Conservation (phyloP, 1,284 basidiomycete genomes). For the Fomes fomentarius region DNA sequence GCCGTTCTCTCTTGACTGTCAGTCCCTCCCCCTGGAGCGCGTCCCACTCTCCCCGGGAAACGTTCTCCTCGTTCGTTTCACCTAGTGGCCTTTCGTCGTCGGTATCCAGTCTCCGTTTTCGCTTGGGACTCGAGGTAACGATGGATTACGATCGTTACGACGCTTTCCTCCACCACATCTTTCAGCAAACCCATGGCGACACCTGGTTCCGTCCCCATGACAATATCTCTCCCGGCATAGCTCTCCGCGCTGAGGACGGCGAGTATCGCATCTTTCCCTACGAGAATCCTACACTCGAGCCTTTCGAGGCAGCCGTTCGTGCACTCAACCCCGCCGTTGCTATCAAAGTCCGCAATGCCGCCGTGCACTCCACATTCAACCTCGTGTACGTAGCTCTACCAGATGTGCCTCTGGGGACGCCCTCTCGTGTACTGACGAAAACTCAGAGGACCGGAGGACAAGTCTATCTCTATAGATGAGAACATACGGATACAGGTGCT, state of each 20-base stretch:
- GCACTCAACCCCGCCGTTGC: slow-evolving; percentile 81
- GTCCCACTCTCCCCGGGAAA: too few relatives aligned
- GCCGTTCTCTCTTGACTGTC: too few relatives aligned
- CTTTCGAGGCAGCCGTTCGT: slow-evolving; percentile 73
- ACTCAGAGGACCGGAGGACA: slow-evolving; percentile 50
- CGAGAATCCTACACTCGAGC: slow-evolving; percentile 65
- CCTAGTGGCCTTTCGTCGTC: neutral
- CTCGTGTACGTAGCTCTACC: slow-evolving; percentile 57
- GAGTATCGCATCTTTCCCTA: slow-evolving; percentile 76
- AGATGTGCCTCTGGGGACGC: neutral
- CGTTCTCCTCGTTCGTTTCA: too few relatives aligned
- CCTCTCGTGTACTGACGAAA: neutral
- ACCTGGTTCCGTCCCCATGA: slow-evolving; percentile 60
- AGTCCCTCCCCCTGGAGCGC: too few relatives aligned
- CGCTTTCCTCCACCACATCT: slow-evolving; percentile 56
- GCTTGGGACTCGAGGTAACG: too few relatives aligned
- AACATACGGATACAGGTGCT: slow-evolving; percentile 75
- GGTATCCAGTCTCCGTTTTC: neutral
- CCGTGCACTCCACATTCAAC: slow-evolving; percentile 77
- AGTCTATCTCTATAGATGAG: slow-evolving; percentile 65
- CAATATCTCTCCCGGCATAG: slow-evolving; percentile 59
- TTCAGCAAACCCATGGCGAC: slow-evolving; percentile 60
- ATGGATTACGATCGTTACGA: slow-evolving; percentile 56
- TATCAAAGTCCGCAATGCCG: slow-evolving; percentile 78
- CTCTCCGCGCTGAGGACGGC: slow-evolving; percentile 59